Evolutionary conservation across 2,329 filamentous ascomycete species (phyloP), one percentile per base, ranked within the genome.

Genomic region (Dactylella cylindrospora): DNA sequence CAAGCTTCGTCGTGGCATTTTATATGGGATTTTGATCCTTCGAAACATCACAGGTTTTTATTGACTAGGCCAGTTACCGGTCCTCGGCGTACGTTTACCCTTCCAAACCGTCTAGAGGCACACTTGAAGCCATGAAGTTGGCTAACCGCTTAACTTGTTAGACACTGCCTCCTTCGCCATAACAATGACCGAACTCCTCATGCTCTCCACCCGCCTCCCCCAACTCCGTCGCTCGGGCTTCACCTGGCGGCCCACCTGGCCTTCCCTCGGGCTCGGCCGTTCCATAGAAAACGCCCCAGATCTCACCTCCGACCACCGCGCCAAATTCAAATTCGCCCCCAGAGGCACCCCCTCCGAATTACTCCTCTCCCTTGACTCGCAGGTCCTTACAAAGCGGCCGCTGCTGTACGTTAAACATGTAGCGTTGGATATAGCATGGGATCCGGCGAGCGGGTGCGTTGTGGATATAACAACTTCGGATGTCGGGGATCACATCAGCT

Each of bases 131-230:
- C 12, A n/a, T n/a, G n/a, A n/a, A 19, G 3, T 25, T 38, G 5
- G 26, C 26, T 41, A 20, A 51, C 33, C 22, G 3, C 5, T 2
- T n/a, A 8, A 19, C 33, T 13, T 45, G 5, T 4, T 26, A 62
- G 57, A 62, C 8, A 62, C 49, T 8, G 57, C 57, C 19, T 62
- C 57, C 36, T 62, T 62, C 23, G 57, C 57, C n/a, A 62, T 62
- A n/a, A 54, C 57, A 2, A 62, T 62, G 57, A 62, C 57, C 29
- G 57, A 62, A 35, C 57, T 62, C 12, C 49, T 62, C 29, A 49
- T 62, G 31, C 36, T 62, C 19, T 62, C 57, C 5, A 62, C 57
- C 23, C 57, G 57, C 7, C 57, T 54, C 19, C 57, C 57, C 22
- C 45, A 33, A 29, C 57, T 62, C 25, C 49, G 49, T 10, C 57